Evolutionary conservation across 495 filamentous ascomycete species (phyloP), one percentile per base, ranked within the genome.

Genomic region (Penicillium steckii): DNA sequence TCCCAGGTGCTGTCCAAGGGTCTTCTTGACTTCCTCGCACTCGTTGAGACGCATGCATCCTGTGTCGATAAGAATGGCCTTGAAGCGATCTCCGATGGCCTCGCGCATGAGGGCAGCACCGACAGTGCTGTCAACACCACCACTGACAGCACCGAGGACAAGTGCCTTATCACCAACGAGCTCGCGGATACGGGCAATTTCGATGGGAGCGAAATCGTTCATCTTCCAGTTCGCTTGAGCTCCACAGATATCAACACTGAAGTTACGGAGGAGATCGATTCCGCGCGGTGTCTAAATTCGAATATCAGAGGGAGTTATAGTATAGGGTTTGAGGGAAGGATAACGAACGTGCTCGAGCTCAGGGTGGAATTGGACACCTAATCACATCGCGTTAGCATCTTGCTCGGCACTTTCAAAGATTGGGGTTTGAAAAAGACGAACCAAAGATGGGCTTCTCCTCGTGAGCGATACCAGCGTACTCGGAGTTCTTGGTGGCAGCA

Each of bases 51-150:
- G 83, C 83, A 98, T 86, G 45, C 91, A 79, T 12, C 91, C 91
- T 53, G 90, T 96, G 72, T 98, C 83, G 15, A 97, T 84, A 0
- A 96, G 79, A 0, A 98, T 84, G 32, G 93, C 91, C 55, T 95
- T 84, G 73, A 96, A 97, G 8, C 93, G 82, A 57, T 89, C 83
- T 7, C 90, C 90, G 55, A 95, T 93, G 17, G 88, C 89, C 49
- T 86, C 78, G 23, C 84, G 73, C 89, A 96, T 95, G 3, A 97
- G 76, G 62, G 85, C 86, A 1, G 93, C 92, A 2, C 86, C 94
- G 15, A 80, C 94, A 3, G 94, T 98, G 8, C 82, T 87, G 66
- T 98, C 94, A 3, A 98, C 94, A 61, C 94, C 94, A 57, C 94
- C 94, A 53, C 84, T 90, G 23, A 61, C 57, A 32, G 61, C 61